Evolutionary conservation across 768 basidiomycete genomes (phyloP), one percentile per base, ranked within the genome.

Genomic region (Sporobolomyces phaffii): DNA sequence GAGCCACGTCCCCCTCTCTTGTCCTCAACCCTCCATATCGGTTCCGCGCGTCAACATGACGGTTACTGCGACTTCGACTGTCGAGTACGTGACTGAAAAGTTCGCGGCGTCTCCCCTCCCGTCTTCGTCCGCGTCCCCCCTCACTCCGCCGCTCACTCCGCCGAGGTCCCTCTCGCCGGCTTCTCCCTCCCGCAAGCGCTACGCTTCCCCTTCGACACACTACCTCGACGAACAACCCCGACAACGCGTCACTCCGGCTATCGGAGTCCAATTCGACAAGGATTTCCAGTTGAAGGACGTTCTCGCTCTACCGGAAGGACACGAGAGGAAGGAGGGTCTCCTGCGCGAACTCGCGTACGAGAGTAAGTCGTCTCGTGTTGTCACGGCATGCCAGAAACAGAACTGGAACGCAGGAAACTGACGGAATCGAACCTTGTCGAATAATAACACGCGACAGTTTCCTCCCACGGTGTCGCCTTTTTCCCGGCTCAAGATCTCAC

Each of bases 401-500:
- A n/a, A n/a, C n/a, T n/a, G n/a, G n/a, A n/a, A n/a, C n/a, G n/a
- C n/a, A n/a, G n/a, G n/a, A n/a, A n/a, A n/a, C n/a, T n/a, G n/a
- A n/a, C n/a, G n/a, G n/a, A n/a, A n/a, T n/a, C n/a, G n/a, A n/a
- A n/a, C n/a, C n/a, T n/a, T n/a, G n/a, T n/a, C n/a, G n/a, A n/a
- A n/a, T n/a, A n/a, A n/a, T n/a, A n/a, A n/a, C n/a, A n/a, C n/a
- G n/a, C n/a, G n/a, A 44, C 50, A 77, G 76, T 79, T 51, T 77
- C 77, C 6, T 67, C 72, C 0, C 70, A 76, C 33, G 78, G 78
- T 4, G 78, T 79, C 51, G 75, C 73, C 57, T 76, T 78, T 65
- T 78, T 79, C 74, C 71, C 76, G 15, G 67, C 64, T 1, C 78
- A 79, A 51, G 70, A 77, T 29, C 52, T 77, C 24, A 67, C 64